Evolutionary conservation across 768 basidiomycete genomes (phyloP).

Genomic region (Tricholoma sp.): DNA sequence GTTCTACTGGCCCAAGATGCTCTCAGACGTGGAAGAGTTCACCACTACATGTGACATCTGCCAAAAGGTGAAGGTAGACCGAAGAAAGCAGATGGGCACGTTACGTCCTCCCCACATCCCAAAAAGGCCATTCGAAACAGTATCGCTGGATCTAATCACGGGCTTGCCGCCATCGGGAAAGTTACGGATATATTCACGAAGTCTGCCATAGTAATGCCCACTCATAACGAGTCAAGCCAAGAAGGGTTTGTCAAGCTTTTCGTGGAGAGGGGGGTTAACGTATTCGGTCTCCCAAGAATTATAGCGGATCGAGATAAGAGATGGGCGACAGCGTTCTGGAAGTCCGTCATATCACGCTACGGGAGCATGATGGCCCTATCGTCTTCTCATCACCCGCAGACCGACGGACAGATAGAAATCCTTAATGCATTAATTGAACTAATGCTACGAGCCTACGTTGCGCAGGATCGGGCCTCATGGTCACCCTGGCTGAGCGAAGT

Average conservation of each 20-base stretch:
- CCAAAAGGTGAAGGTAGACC: constrained; percentile 20
- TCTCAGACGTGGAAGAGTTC: constrained; percentile 10
- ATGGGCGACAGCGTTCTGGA: too few species aligned
- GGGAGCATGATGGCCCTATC: constrained; percentile 22
- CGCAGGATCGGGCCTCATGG: constrained; percentile 23
- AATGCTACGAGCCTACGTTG: constrained; percentile 23
- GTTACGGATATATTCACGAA: constrained; percentile 27
- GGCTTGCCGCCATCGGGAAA: constrained; percentile 16
- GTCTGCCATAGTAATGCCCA: constrained; percentile 14
- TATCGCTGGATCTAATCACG: constrained; percentile 18
- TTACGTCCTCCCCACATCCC: constrained; percentile 18
- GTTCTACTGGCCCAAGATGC: constrained; percentile 4
- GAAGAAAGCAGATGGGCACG: constrained; percentile 8
- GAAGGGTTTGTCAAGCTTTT: constrained; percentile 16
- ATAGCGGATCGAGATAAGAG: constrained; percentile 8
- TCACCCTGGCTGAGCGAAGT: constrained; percentile 14
- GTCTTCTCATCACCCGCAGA: constrained; percentile 26
- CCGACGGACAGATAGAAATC: constrained; percentile 32
- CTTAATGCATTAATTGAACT: constrained; percentile 29
- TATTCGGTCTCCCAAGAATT: constrained; percentile 17
- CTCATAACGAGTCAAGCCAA: constrained; percentile 10
- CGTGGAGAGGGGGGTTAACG: too few species aligned
- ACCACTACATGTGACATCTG: constrained; percentile 16
- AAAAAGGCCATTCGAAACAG: constrained; percentile 13
- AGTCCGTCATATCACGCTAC: constrained; percentile 12